Evolutionary conservation across 1,284 basidiomycete species (phyloP), one percentile per base, ranked within the genome.

Genomic region (Cryptococcus hybrid): DNA sequence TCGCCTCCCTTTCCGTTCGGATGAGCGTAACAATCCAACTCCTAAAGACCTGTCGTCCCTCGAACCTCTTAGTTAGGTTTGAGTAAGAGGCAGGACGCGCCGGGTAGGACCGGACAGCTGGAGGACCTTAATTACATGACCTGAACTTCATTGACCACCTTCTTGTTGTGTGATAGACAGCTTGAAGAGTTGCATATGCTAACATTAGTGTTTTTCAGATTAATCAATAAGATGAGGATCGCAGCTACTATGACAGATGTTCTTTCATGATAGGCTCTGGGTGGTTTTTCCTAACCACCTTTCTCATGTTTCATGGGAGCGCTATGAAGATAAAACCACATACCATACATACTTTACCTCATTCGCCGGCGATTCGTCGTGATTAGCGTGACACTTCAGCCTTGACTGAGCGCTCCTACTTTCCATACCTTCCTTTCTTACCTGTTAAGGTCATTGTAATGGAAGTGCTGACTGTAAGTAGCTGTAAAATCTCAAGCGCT

Each of bases 301-400:
- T 43, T 12, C 34, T 54, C 35, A 36, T 43, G 42, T 30, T 37
- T 30, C 51, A 30, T 34, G 13, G 42, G 24, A 34, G 58, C 70
- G 73, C 73, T 54, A 57, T 75, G 73, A 75, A 60, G 73, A 75
- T 66, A 70, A 59, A 73, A 63, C 59, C 48, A 30, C 43, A 64
- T 60, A 64, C 68, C 73, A 74, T 74, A 71, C 73, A 74, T 73
- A 71, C 70, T 73, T 74, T 72, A 72, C 71, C 68, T 72, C 70
- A 72, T 75, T 71, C 73, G 71, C 64, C 66, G 69, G 63, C 66
- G 63, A 65, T 61, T 39, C 45, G 59, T 67, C 62, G 68, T 63
- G 67, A 73, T 73, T 74, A 65, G 63, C 71, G 73, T 67, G 68
- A 71, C 59, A 75, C 53, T 67, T 75, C 73, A 75, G 73, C 73